phyloP scores from a whole-genome alignment of 2,329 filamentous ascomycete species.

The Trichophyton schoenleinii region DNA sequence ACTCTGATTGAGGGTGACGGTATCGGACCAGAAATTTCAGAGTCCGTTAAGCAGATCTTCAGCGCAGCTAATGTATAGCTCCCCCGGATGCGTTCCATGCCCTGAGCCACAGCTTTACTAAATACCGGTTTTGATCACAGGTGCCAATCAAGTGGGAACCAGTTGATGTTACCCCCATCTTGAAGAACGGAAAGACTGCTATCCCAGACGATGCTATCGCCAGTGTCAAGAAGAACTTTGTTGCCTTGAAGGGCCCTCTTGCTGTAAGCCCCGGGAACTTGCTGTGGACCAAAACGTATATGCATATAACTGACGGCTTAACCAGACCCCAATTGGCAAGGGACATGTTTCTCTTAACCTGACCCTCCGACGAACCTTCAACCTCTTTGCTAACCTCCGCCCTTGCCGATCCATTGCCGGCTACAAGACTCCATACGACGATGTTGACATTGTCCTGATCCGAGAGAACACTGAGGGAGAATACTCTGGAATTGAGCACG shows the following conservation, averaged over 20 bases:
- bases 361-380: conserved; percentile 96
- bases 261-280: conserved; percentile 48
- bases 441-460: conserved; percentile 93
- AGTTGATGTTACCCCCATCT: conserved; percentile 83
- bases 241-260: conserved; percentile 94
- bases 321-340: conserved; percentile 85
- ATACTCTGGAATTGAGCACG: conserved; percentile 98
- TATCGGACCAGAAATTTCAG: conserved; percentile 93
- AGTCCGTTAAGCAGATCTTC: conserved; percentile 99
- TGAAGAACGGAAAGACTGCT: conserved; percentile 90
- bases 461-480: conserved; percentile 99
- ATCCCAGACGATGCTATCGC: conserved; percentile 88
- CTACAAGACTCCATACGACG: conserved; percentile 97
- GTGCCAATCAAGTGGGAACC: conserved; percentile 93
- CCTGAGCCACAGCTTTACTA: not conserved
- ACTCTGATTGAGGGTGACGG: conserved; percentile 98
- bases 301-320: conserved; percentile 1
- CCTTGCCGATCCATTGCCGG: conserved; percentile 94
- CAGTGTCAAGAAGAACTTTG: conserved; percentile 89
- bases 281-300: not conserved
- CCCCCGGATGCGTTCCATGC: not conserved
- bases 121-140: conserved; percentile 34
- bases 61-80: conserved; percentile 67
- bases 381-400: conserved; percentile 98
- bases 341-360: conserved; percentile 98